Conservation (phyloP, 2,329 filamentous ascomycete species). For the Blastomyces parvus region DNA sequence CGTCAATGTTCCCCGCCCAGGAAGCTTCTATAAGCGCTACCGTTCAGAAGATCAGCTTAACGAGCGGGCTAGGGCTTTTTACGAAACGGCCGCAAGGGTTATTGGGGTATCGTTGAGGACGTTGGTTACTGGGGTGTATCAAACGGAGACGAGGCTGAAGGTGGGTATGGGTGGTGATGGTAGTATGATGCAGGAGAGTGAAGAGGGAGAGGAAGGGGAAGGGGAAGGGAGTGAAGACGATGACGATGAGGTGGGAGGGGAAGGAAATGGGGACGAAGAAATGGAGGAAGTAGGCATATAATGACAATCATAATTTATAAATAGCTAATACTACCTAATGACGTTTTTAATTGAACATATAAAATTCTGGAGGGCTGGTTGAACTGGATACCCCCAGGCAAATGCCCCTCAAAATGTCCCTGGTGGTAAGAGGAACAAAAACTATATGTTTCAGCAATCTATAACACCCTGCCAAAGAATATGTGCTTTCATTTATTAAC, state of each 20-base stretch:
- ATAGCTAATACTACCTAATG: not conserved
- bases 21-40: conserved; percentile 43
- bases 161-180: no score
- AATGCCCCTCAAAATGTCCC: no score
- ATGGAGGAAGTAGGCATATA: conserved; percentile 11
- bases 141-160: conserved; percentile 38
- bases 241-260: not conserved
- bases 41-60: conserved; percentile 41
- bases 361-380: not conserved
- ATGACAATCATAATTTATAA: not conserved
- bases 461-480: not conserved
- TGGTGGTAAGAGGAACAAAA: no score
- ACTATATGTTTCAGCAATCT: not conserved
- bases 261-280: conserved; percentile 13
- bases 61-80: conserved; percentile 39
- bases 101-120: conserved; percentile 43
- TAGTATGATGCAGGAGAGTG: conserved; percentile 21
- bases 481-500: not conserved
- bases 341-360: not conserved
- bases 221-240: not conserved
- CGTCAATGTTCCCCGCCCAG: conserved; percentile 35
- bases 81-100: conserved; percentile 42
- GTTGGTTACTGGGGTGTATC: conserved; percentile 43
- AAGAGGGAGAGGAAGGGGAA: conserved; percentile 16
- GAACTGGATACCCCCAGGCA: no score